Evolutionary conservation across 139 green algal genomes (phyloP).

Genomic region (Asterochloris erici): DNA sequence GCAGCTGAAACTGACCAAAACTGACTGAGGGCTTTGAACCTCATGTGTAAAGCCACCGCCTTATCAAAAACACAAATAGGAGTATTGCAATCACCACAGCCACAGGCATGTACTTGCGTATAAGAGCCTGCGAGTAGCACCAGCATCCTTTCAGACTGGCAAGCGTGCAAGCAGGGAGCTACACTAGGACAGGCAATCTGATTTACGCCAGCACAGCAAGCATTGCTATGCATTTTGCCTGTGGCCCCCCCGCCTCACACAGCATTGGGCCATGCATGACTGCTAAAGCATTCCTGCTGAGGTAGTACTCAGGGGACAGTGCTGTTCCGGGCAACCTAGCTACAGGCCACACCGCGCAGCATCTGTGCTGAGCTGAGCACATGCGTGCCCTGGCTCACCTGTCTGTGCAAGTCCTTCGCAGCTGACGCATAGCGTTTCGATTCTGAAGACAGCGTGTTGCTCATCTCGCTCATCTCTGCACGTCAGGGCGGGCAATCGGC

Average conservation of each 20-base stretch:
- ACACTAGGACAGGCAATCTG: too few relatives aligned
- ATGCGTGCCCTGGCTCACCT: conserved; percentile 25
- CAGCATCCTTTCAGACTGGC: background rate
- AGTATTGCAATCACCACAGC: conserved; percentile 67
- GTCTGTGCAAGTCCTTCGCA: conserved; percentile 84
- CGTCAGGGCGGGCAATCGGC: background rate
- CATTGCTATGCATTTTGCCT: too few relatives aligned
- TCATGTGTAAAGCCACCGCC: conserved; percentile 34
- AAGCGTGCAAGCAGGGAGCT: background rate
- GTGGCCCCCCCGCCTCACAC: too few relatives aligned
- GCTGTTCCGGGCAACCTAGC: too few relatives aligned
- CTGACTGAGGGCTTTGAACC: too few relatives aligned
- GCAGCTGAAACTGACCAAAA: too few relatives aligned
- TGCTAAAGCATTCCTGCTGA: too few relatives aligned
- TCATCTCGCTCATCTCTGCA: conserved; percentile 84
- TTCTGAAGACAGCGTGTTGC: conserved; percentile 72
- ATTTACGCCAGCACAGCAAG: too few relatives aligned
- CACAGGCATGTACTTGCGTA: conserved; percentile 92
- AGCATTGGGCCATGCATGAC: too few relatives aligned
- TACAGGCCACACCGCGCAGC: too few relatives aligned
- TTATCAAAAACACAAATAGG: conserved; percentile 68
- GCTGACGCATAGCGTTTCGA: conserved; percentile 80
- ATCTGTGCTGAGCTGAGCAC: too few relatives aligned
- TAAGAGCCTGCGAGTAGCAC: conserved; percentile 69
- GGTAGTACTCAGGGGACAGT: too few relatives aligned